Base-by-base conservation (phyloP, 306 rosid species). In the Quercus bicolor region DNA sequence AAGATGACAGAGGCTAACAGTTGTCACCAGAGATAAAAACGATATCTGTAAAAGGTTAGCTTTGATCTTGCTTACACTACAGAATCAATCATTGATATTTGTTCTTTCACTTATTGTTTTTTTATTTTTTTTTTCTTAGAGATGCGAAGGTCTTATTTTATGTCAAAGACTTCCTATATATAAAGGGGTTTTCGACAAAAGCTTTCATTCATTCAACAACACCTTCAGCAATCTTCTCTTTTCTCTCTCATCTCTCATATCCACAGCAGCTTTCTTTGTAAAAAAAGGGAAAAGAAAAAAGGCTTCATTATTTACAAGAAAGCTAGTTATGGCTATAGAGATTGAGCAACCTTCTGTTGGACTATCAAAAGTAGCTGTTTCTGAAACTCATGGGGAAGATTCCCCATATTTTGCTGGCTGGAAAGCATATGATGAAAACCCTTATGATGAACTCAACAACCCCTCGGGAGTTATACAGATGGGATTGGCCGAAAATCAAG, bases 401-500 rank as follows among this genome's bases (percentile, higher is more conserved):
- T 95, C 98, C 0, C 98, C 98, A 9, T 95, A 95, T 60, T 95
- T 95, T 79, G 98, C 96, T 21, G 98, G 98, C 15, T 95, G 98
- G 98, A 95, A 91, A 87, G 98, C 93, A 5, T 95, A 95, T 74
- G 94, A 91, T 56, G 97, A 92, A 82, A 26, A 92, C 83, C 97
- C 97, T 40, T 95, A 91, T 37, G 74, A 95, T 55, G 92, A 91
- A 84, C 28, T 73, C 0, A 75, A 87, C 2, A 95, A 92, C 56
- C 90, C 98, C 4, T 74, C 88, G 0, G 98, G 98, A 2, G 98
- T 95, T 9, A 90, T 95, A 4, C 98, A 92, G 84, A 91, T 95
- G 98, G 98, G 98, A 5, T 74, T 95, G 13, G 98, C 98, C 4
- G 98, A 95, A 56, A 95, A 95, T 90, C 98, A 95, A 88, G 98